Evolutionary conservation across 2,329 filamentous ascomycete species (phyloP).

Genomic region (Atkinsonella texensis): DNA sequence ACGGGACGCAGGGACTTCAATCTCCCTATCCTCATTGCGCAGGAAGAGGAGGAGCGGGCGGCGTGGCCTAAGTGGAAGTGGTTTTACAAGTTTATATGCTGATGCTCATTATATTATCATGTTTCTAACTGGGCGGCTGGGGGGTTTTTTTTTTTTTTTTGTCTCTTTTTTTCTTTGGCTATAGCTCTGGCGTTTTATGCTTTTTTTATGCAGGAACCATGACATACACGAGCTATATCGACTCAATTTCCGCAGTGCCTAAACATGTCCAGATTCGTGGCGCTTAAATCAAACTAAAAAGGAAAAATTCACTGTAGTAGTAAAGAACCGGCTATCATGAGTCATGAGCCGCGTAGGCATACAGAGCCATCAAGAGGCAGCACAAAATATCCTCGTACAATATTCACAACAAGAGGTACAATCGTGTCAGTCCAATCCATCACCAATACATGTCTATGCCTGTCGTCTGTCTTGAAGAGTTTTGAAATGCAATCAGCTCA

Average conservation of each 20-base stretch:
- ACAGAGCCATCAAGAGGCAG: neutral
- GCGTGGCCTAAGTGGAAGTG: constrained; percentile 69
- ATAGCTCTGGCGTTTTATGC: no score
- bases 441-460: neutral
- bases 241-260: neutral
- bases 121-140: neutral
- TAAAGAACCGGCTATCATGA: constrained; percentile 15
- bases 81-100: constrained; percentile 63
- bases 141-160: neutral
- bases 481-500: neutral
- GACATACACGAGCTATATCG: neutral
- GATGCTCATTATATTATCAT: neutral
- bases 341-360: constrained; percentile 20
- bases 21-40: constrained; percentile 61
- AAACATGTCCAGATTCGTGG: neutral
- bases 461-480: neutral
- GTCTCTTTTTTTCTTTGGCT: neutral
- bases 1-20: constrained; percentile 82
- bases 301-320: constrained; percentile 4
- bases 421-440: constrained; percentile 4
- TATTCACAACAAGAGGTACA: neutral
- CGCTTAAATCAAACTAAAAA: constrained; percentile 2
- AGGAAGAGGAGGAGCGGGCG: constrained; percentile 64
- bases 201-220: neutral
- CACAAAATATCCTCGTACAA: constrained; percentile 3